Evolutionary conservation across 257 asterid genomes (phyloP), one percentile per base, ranked within the genome.

Genomic region (Hygrophila difformis): DNA sequence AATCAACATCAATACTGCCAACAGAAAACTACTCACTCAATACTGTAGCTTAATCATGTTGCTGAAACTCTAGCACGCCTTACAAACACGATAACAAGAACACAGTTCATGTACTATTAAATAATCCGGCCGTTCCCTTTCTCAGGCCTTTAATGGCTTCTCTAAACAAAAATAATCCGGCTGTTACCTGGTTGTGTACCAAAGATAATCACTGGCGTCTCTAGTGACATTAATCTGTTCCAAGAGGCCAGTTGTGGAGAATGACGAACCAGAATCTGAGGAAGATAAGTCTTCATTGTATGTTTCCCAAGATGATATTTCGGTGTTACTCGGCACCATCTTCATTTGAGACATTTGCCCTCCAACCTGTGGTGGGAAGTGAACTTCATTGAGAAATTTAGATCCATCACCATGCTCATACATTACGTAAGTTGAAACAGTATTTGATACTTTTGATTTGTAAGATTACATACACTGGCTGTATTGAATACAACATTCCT

Each of bases 161-260:
- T n/a, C n/a, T n/a, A n/a, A n/a, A n/a, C n/a, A n/a, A n/a, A n/a
- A n/a, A 8, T 8, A 26, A 47, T 57, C 44, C 10, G 36, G 46
- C 87, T n/a, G n/a, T 69, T 64, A 83, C 94, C 81, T 77, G 18
- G 93, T 79, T 23, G 75, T 77, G 76, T 83, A 83, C 93, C 94
- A 83, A 28, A 91, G 84, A 53, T 86, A 86, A 77, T 91, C 99
- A 58, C 81, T 79, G 15, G 75, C 29, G 59, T 91, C 99, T 68
- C 94, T 76, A 1, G 99, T 91, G 39, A 80, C 94, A 62, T 91
- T 91, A 54, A 86, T 69, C 64, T 91, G 99, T 59, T 91, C 99
- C 70, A 91, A 44, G 54, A 91, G 93, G 40, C 99, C 96, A 18
- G 45, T 48, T 10, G 87, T 60, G 0, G 93, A 66, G 57, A 91